These are phyloP conservation scores for Rostrohypoxylon terebratum DNA, from an alignment of 495 filamentous ascomycete genomes.

Conservation along the genomic window DNA sequence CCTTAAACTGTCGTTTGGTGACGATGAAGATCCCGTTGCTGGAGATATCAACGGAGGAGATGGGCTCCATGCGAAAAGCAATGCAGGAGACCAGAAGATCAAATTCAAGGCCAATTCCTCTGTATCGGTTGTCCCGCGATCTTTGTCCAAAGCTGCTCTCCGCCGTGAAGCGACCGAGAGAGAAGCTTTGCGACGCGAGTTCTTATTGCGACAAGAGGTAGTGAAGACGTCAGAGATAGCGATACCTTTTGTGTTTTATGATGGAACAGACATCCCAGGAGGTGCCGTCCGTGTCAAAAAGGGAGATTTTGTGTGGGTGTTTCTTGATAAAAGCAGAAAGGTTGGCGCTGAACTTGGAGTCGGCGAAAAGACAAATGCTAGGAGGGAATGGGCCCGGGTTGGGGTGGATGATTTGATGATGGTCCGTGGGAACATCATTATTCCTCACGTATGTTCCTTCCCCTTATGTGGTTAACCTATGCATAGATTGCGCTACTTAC, in stretches of 20 bases:
- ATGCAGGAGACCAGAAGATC: constrained; percentile 67
- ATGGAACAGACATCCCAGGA: constrained; percentile 93
- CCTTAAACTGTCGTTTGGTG: constrained; percentile 58
- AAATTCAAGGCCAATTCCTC: constrained; percentile 71
- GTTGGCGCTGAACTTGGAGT: constrained; percentile 86
- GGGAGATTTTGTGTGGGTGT: constrained; percentile 90
- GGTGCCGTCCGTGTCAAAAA: constrained; percentile 88
- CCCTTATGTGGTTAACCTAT: neutral
- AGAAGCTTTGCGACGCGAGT: constrained; percentile 87
- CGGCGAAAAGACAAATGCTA: constrained; percentile 70
- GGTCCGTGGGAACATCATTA: constrained; percentile 89
- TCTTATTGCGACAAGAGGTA: constrained; percentile 81
- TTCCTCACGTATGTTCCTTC: constrained; percentile 82
- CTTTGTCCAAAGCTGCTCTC: constrained; percentile 86
- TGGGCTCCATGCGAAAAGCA: constrained; percentile 73
- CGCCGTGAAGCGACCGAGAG: constrained; percentile 83
- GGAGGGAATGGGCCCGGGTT: constrained; percentile 90
- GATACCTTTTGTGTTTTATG: constrained; percentile 97
- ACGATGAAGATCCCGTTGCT: constrained; percentile 48
- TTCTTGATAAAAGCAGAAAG: constrained; percentile 89
- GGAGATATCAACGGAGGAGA: constrained; percentile 5
- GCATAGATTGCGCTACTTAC: neutral
- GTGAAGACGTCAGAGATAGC: constrained; percentile 90
- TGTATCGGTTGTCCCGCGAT: constrained; percentile 76
- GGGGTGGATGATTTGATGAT: constrained; percentile 97